Base-by-base conservation (phyloP, 106 monocot species). In the Cymbidium sinense region DNA sequence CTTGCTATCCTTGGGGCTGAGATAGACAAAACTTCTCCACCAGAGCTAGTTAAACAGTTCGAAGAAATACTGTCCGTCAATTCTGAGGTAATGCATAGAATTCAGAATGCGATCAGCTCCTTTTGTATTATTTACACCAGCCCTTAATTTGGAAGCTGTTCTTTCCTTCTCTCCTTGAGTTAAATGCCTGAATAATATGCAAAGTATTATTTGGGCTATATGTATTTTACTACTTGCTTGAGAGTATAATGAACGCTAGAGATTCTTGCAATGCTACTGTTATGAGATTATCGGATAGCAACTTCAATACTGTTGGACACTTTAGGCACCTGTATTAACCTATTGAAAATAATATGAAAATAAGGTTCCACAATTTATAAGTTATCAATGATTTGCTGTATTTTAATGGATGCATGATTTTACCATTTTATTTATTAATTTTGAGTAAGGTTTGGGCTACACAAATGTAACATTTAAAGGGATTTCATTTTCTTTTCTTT, bases 1-100 rank as follows among this genome's bases (percentile, higher is more conserved):
- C 76, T 89, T 39, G 81, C 83, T 52, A 43, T 92, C 18, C 88
- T 92, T 69, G 91, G 83, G 75, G 91, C 89, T 70, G 89, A 89
- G 74, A 77, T 85, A 58, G 88, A 92, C 79, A 12, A 9, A 0
- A 81, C 36, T 7, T 81, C 89, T 74, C 91, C 89, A 64, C 88
- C 89, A 74, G 80, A 77, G 44, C 43, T 92, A 12, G 15, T 85
- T 36, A 92, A 87, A 75, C 88, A 92, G 33, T 92, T 89, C 72
- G 91, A 83, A 74, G 79, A 83, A 34, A 50, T 87, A 77, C 34
- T 92, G 43, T 86, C 85, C 36, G 12, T 79, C 33, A 87, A 83
- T 64, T 70, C 80, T 31, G 89, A 85, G 86, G 91, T 92, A 75
- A 71, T 62, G 61, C 61, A 25, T 62, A 7, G 25, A 25, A 27